Evolutionary conservation across 2,329 filamentous ascomycete species (phyloP), one percentile per base, ranked within the genome.

Genomic region (Neofusicoccum umdonicola): DNA sequence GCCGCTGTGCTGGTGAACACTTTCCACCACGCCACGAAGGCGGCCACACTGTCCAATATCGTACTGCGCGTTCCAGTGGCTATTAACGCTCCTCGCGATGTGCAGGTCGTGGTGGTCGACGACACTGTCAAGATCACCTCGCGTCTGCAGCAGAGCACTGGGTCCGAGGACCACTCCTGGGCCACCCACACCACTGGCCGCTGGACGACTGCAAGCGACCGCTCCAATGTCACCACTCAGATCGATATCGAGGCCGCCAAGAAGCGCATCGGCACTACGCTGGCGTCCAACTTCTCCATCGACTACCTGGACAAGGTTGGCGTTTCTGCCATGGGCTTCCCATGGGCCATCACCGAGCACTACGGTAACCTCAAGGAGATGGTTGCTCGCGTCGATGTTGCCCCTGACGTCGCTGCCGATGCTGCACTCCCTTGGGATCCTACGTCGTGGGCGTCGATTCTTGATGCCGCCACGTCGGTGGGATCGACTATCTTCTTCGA

Each of bases 401-500:
- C 69, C 27, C 76, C 75, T 0, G 66, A 69, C 3, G 62, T 50
- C 17, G 35, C 58, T 1, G 35, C 45, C 8, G 51, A 7, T 7
- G 35, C 51, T 1, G 34, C 51, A n/a, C 34, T 71, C 13, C 51
- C 68, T 1, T 78, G 76, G 75, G 70, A 76, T 37, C 12, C 57
- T 1, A 17, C 64, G 1, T 79, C 76, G 2, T 80, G 76, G 77
- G 77, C 79, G 8, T 74, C 79, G 0, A 71, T 79, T 11, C 68
- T 81, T 1, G 79, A 81, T 63, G 74, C 79, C 2, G 79, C 78
- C 0, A 79, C 78, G 0, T 81, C 79, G 0, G 72, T 81, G 2
- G 78, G 77, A 2, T 80, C 79, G 0, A 75, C 76, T 0, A 70
- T 81, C 22, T 80, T 79, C 68, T 77, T 73, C 66, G 68, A 76